phyloP scores from a whole-genome alignment of 2,329 filamentous ascomycete genomes.

The Aphanocladium album region DNA sequence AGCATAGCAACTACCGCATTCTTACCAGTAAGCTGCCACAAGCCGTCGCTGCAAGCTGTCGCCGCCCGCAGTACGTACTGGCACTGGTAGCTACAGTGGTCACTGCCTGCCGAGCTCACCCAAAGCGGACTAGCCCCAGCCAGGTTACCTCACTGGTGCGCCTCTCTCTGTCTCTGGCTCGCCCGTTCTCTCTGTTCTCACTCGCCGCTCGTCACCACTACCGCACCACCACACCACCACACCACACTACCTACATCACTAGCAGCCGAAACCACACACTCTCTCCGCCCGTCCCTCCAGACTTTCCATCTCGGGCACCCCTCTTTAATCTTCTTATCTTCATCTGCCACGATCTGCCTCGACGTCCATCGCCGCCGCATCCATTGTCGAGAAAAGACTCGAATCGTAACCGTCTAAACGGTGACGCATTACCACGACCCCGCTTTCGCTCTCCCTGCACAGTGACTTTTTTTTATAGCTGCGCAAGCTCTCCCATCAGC shows the following conservation, averaged over 20 bases:
- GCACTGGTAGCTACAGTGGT: not conserved
- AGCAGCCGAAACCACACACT: not conserved
- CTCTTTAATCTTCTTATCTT: not conserved
- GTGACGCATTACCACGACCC: conserved; percentile 9
- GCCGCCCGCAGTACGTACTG: too few relatives aligned
- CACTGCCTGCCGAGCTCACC: not conserved
- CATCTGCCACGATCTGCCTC: not conserved
- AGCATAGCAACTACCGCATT: not conserved
- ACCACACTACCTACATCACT: not conserved
- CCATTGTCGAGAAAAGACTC: not conserved
- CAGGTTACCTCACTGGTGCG: not conserved
- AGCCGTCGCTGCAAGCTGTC: too few relatives aligned
- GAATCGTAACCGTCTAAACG: not conserved
- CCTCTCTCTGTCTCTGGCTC: not conserved
- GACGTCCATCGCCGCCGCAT: not conserved
- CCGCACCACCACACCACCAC: not conserved
- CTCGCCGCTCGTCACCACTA: conserved; percentile 4
- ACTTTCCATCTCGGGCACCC: not conserved
- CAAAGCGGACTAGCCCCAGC: not conserved
- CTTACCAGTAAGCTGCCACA: too few relatives aligned
- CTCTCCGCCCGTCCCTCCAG: not conserved
- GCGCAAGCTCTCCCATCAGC: not conserved
- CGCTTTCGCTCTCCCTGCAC: conserved; percentile 1
- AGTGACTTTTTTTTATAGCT: conserved; percentile 1
- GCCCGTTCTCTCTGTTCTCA: not conserved